Evolutionary conservation across 495 filamentous ascomycete genomes (phyloP).

Genomic region (Penicillium roqueforti): DNA sequence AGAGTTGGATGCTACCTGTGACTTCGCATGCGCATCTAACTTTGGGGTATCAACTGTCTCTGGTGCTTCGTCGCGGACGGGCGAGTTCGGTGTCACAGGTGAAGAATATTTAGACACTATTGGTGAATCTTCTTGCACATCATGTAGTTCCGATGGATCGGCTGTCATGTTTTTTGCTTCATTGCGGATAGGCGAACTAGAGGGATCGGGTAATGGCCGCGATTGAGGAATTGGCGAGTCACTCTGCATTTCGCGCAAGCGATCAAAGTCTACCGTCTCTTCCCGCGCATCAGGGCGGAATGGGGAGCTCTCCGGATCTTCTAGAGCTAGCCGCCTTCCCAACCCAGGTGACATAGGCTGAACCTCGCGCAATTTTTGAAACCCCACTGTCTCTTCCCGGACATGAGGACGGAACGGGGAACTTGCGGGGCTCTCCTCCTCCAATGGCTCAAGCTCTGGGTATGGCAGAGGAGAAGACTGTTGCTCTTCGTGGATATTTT

Average conservation of each 20-base stretch:
- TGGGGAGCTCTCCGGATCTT: conserved; percentile 28
- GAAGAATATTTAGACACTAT: background rate
- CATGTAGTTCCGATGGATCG: background rate
- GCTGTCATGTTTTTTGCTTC: conserved; percentile 4
- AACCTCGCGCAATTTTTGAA: conserved; percentile 23
- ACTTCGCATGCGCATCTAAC: background rate
- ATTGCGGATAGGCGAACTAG: conserved; percentile 9
- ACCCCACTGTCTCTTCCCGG: conserved; percentile 33
- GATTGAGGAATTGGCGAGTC: background rate
- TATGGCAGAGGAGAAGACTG: conserved; percentile 6
- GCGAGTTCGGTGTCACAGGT: background rate
- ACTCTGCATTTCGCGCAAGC: conserved; percentile 12
- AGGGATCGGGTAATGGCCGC: background rate
- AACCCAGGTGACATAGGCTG: conserved; percentile 18
- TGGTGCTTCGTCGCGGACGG: background rate
- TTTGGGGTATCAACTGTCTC: background rate
- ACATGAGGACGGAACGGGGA: conserved; percentile 35
- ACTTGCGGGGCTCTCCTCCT: conserved; percentile 18
- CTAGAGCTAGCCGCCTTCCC: conserved; percentile 15
- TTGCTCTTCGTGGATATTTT: conserved; percentile 20
- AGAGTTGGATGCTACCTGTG: background rate
- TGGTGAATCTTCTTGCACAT: conserved; percentile 6
- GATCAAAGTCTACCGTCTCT: conserved; percentile 28
- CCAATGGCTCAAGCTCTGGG: background rate
- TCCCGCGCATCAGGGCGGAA: conserved; percentile 30